Base-by-base conservation (phyloP, 2,329 filamentous ascomycete genomes). In the Trichoderma afroharzianum region DNA sequence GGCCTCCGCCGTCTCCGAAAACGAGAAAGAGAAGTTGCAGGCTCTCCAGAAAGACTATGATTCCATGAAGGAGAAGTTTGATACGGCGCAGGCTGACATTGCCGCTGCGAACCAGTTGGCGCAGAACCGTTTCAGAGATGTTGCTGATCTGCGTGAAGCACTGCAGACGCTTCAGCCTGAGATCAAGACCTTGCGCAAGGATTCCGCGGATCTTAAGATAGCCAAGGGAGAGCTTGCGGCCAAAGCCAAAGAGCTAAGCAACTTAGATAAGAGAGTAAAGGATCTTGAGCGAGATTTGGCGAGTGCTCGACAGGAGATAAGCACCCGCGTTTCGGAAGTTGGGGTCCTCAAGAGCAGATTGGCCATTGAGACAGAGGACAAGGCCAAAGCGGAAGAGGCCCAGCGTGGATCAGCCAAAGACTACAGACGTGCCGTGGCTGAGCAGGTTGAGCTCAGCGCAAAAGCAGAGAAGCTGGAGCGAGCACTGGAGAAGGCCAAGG, bases 101-200 rank as follows among this genome's bases (percentile, higher is more conserved):
- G 92, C 90, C 2, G 94, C 94, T 2, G 92, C 95, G 0, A 91
- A 98, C 79, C 90, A 97, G 80, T 87, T 98, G 14, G 94, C 96
- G 0, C 91, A 97, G 73, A 92, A 89, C 18, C 88, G 96, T 33
- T 98, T 94, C 84, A 97, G 94, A 80, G 95, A 98, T 72, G 84
- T 98, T 2, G 91, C 91, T 0, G 93, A 97, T 32, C 84, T 97
- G 59, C 88, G 91, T 24, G 92, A 95, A 73, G 85, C 95, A 3
- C 81, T 98, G 33, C 91, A 94, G 75, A 97, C 96, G 79, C 88
- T 92, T 0, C 95, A 98, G 77, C 92, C 94, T 0, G 95, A 99
- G 81, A 84, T 98, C 28, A 92, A 91, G 79, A 91, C 85, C 58
- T 85, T 98, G 24, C 90, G 93, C 8, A 89, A 91, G 63, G 95